These are phyloP conservation scores for Chrysoporthe austroafricana DNA, from an alignment of 2,329 filamentous ascomycete genomes.

Conservation along the genomic window DNA sequence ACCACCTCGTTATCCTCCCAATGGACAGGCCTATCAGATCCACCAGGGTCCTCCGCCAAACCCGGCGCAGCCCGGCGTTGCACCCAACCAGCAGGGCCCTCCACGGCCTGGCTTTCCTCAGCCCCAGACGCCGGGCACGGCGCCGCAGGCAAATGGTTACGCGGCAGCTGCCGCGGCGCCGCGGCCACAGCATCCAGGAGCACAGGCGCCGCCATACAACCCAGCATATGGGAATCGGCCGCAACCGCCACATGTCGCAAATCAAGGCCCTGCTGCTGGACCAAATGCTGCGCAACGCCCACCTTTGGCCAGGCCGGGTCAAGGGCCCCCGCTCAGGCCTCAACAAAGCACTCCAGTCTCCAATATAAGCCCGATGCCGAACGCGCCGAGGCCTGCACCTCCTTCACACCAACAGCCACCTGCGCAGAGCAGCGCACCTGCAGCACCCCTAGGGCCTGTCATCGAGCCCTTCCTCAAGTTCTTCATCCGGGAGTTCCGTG, in stretches of 20 bases:
- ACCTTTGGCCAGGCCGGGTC: conserved; percentile 14
- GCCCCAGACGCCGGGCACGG: conserved; percentile 5
- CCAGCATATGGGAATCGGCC: conserved; percentile 37
- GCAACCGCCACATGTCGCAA: conserved; percentile 21
- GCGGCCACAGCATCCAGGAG: conserved; percentile 22
- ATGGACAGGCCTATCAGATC: conserved; percentile 22
- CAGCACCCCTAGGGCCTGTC: conserved; percentile 36
- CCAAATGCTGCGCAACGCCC: conserved; percentile 18
- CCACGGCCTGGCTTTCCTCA: conserved; percentile 20
- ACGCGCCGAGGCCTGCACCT: conserved; percentile 10
- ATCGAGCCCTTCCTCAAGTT: conserved; percentile 49
- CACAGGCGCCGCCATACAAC: conserved; percentile 36
- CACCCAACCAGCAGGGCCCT: conserved; percentile 13
- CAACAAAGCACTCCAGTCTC: conserved; percentile 4
- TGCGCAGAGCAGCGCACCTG: conserved; percentile 9
- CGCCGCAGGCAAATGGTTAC: conserved; percentile 17
- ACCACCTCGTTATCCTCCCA: conserved; percentile 22
- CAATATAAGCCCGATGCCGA: conserved; percentile 12
- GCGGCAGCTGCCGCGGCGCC: conserved; percentile 3
- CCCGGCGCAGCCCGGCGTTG: conserved; percentile 4
- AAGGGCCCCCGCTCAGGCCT: background rate
- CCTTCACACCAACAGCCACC: conserved; percentile 15
- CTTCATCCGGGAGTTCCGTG: conserved; percentile 51
- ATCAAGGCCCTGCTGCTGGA: background rate
- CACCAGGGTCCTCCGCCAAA: conserved; percentile 13